Conservation (phyloP, 441 rosid genomes). For the Pelargonium cotyledonis region DNA sequence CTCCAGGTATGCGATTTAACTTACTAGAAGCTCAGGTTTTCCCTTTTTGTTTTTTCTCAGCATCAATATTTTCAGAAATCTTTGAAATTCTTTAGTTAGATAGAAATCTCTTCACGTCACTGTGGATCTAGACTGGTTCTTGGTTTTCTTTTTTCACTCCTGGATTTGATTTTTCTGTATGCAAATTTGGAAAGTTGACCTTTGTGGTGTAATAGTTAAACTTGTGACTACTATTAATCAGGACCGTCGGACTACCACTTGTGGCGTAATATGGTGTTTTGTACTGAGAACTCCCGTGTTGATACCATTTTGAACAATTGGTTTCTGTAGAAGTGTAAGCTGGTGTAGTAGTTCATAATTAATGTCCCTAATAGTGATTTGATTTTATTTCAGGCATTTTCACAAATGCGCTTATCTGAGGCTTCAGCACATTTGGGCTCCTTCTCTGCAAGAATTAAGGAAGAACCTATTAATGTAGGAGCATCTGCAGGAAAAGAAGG, state of each 20-base stretch:
- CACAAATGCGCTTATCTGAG: conserved; percentile 96
- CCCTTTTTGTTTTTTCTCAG: conserved; percentile 9
- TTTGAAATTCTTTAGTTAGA: conserved; percentile 19
- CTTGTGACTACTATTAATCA: background rate
- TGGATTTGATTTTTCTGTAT: background rate
- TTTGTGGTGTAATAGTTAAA: background rate
- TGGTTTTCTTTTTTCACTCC: background rate
- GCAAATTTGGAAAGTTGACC: conserved; percentile 3
- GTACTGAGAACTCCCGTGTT: background rate
- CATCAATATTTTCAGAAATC: conserved; percentile 1
- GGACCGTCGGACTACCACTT: background rate
- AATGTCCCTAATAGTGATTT: conserved; percentile 5
- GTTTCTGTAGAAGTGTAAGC: background rate
- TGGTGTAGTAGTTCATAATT: too few species aligned
- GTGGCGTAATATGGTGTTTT: background rate
- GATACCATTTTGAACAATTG: background rate
- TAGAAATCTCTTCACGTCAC: conserved; percentile 4
- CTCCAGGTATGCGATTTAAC: conserved; percentile 72
- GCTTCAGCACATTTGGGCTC: conserved; percentile 98
- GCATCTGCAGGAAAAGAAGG: conserved; percentile 61
- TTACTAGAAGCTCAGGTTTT: conserved; percentile 10
- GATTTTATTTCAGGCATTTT: conserved; percentile 66
- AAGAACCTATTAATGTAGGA: conserved; percentile 51
- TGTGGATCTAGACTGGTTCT: background rate
- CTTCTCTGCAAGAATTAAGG: conserved; percentile 81